These are phyloP conservation scores for Alternaria alternata DNA, from an alignment of 2,329 filamentous ascomycete species.

Conservation along the genomic window DNA sequence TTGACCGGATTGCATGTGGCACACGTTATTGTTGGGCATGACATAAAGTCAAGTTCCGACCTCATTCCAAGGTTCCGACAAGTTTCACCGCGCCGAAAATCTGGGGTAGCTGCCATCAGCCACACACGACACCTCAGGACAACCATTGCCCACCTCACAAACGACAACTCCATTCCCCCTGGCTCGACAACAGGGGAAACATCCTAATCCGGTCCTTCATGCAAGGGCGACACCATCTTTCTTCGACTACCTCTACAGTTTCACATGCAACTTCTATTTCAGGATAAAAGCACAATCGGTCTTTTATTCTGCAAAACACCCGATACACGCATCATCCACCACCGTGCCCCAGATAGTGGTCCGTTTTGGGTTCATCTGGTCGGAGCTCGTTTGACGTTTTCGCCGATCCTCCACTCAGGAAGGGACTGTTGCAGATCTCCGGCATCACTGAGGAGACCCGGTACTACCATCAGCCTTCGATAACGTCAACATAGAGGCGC, in stretches of 20 bases:
- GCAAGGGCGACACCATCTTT: neutral
- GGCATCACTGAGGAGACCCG: slow-evolving; percentile 38
- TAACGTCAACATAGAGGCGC: slow-evolving; percentile 20
- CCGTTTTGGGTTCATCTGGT: slow-evolving; percentile 11
- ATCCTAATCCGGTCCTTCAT: neutral
- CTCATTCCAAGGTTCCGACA: slow-evolving; percentile 7
- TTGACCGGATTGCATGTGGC: slow-evolving; percentile 4
- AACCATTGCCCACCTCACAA: neutral
- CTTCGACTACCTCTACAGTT: neutral
- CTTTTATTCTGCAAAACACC: slow-evolving; percentile 4
- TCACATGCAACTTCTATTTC: slow-evolving; percentile 8
- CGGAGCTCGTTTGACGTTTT: slow-evolving; percentile 15
- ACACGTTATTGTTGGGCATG: neutral
- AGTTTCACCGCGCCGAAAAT: slow-evolving; percentile 18
- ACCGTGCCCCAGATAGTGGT: neutral
- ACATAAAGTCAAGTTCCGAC: slow-evolving; percentile 3
- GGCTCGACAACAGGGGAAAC: neutral
- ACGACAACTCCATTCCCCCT: neutral
- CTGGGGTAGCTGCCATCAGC: slow-evolving; percentile 10
- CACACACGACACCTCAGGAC: neutral
- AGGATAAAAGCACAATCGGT: slow-evolving; percentile 2
- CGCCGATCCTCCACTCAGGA: slow-evolving; percentile 26
- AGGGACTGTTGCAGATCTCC: slow-evolving; percentile 20
- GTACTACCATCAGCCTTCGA: slow-evolving; percentile 15
- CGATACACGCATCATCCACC: slow-evolving; percentile 20